Conservation (phyloP, 2,329 filamentous ascomycete species). For the Neofusicoccum kwambonambiense region DNA sequence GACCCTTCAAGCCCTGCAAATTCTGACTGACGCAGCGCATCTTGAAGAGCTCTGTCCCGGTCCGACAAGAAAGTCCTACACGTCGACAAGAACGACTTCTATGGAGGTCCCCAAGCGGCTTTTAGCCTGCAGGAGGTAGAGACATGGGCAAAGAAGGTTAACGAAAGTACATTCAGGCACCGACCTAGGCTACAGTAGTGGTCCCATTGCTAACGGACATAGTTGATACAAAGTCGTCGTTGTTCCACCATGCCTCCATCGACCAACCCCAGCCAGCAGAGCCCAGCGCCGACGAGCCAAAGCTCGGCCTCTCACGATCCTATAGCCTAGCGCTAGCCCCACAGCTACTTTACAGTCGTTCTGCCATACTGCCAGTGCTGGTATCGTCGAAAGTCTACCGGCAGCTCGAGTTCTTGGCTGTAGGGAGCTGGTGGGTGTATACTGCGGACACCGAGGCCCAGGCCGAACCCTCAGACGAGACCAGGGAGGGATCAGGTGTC, state of each 20-base stretch:
- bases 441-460: conserved; percentile 28
- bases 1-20: conserved; percentile 35
- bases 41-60: conserved; percentile 80
- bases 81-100: conserved; percentile 82
- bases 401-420: conserved; percentile 89
- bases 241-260: conserved; percentile 30
- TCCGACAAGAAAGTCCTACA: conserved; percentile 90
- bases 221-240: neutral
- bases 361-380: conserved; percentile 71
- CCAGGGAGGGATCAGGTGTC: neutral
- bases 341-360: conserved; percentile 81
- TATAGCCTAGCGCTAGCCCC: conserved; percentile 85
- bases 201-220: neutral
- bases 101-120: conserved; percentile 82
- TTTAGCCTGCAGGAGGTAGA: conserved; percentile 81
- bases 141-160: conserved; percentile 61
- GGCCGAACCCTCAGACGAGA: conserved; percentile 13
- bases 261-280: conserved; percentile 21
- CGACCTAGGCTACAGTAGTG: neutral
- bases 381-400: conserved; percentile 87
- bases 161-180: conserved; percentile 29
- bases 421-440: conserved; percentile 88
- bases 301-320: conserved; percentile 64
- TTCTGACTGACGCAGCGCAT: conserved; percentile 69
- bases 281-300: conserved; percentile 25